These are phyloP conservation scores for Colletotrichum orchidophilum DNA, from an alignment of 2,329 filamentous ascomycete genomes.

Conservation along the genomic window DNA sequence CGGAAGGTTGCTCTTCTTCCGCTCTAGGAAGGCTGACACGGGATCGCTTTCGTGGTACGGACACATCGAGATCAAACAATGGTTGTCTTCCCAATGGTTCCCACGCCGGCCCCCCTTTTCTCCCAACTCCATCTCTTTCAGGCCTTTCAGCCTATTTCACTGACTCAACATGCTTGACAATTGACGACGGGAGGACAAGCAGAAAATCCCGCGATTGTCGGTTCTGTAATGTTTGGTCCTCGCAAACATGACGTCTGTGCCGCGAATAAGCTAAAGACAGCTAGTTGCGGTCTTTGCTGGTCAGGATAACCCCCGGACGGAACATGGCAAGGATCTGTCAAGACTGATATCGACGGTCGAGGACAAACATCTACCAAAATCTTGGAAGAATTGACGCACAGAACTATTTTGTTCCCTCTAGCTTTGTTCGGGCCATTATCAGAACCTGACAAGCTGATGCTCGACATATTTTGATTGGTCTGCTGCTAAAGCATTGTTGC, in stretches of 20 bases:
- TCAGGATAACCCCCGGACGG: not conserved
- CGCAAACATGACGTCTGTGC: constrained; percentile 19
- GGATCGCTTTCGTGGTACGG: constrained; percentile 23
- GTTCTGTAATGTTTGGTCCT: not conserved
- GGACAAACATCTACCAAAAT: not conserved
- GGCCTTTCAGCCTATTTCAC: not conserved
- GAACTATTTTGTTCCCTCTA: not conserved
- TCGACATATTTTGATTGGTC: not conserved
- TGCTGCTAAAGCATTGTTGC: not conserved
- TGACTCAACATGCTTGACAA: not conserved
- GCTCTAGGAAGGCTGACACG: constrained; percentile 28
- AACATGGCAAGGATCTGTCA: not conserved
- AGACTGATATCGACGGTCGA: not conserved
- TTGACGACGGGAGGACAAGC: not conserved
- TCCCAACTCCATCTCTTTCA: not conserved
- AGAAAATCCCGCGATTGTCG: not conserved
- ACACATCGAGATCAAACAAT: constrained; percentile 24
- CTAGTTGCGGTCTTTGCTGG: not conserved
- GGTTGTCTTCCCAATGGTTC: not conserved
- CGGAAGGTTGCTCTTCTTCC: constrained; percentile 19
- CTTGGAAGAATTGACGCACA: not conserved
- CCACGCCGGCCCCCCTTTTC: not conserved
- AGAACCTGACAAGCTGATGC: not conserved
- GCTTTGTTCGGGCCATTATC: not conserved
- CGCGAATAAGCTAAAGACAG: not conserved